Evolutionary conservation across 257 asterid species (phyloP).

Genomic region (Solanum corneliomulleri): DNA sequence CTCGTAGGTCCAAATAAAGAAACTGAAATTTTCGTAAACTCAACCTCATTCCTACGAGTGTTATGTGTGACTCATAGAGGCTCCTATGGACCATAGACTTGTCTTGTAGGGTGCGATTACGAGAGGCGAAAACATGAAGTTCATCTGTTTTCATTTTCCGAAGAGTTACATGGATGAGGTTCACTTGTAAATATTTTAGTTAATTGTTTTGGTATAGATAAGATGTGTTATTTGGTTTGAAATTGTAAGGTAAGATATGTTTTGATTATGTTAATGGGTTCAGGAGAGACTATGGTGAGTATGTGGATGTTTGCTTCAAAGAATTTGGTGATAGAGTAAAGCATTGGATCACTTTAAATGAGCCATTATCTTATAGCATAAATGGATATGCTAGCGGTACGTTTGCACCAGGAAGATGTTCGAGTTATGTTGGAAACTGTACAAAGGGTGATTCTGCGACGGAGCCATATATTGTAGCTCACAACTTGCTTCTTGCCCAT

Average conservation of each 20-base stretch:
- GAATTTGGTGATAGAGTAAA: constrained; percentile 27
- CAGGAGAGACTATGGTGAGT: constrained; percentile 11
- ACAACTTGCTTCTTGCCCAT: constrained; percentile 20
- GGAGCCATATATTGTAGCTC: constrained; percentile 22
- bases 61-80: background rate
- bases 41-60: background rate
- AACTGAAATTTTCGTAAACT: background rate
- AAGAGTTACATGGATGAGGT: background rate
- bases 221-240: background rate
- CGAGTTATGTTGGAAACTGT: background rate
- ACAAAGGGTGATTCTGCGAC: constrained; percentile 16
- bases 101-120: background rate
- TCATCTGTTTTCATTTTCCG: background rate
- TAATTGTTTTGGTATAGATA: background rate
- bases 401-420: constrained; percentile 18
- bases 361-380: constrained; percentile 6
- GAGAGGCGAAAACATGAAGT: background rate
- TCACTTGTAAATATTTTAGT: background rate
- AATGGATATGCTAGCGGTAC: constrained; percentile 8
- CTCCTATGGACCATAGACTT: background rate
- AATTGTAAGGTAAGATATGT: background rate
- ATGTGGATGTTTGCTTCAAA: constrained; percentile 14
- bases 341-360: constrained; percentile 22
- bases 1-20: background rate
- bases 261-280: background rate